phyloP scores from a whole-genome alignment of 2,329 filamentous ascomycete species.

The Claviceps sp. region DNA sequence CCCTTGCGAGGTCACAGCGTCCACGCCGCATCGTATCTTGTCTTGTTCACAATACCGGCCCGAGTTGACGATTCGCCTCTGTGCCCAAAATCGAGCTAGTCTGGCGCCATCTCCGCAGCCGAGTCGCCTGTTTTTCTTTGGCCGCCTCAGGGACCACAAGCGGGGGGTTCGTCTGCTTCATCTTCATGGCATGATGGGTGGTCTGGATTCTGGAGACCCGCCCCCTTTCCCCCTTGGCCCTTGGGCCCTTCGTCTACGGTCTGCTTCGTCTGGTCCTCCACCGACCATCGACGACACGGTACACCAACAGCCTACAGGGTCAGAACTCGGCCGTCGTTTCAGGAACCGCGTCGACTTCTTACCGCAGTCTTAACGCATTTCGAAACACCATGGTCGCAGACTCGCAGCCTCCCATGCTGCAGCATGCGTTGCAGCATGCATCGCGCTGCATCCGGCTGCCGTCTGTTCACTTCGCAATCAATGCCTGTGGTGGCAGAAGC shows the following conservation, averaged over 20 bases:
- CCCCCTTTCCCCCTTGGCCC: neutral
- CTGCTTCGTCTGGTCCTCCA: neutral
- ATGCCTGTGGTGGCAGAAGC: neutral
- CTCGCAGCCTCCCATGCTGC: conserved; percentile 2
- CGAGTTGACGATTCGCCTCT: neutral
- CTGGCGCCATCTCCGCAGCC: neutral
- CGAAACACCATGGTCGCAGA: conserved; percentile 13
- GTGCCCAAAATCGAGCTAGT: conserved; percentile 1
- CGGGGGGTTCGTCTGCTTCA: too few relatives aligned
- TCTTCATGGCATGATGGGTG: too few relatives aligned
- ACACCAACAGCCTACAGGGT: neutral
- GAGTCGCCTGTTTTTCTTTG: neutral
- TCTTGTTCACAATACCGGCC: too few relatives aligned
- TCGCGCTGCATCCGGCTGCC: neutral
- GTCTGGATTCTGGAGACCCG: too few relatives aligned
- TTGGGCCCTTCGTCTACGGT: neutral
- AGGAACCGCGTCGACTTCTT: conserved; percentile 16
- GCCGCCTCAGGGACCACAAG: too few relatives aligned
- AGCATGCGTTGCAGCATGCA: conserved; percentile 5
- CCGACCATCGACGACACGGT: neutral
- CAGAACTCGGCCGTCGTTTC: conserved; percentile 10
- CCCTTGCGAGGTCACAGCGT: neutral
- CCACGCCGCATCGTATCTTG: neutral
- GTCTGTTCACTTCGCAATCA: neutral
- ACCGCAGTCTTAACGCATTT: conserved; percentile 14